phyloP scores from a whole-genome alignment of 2,329 filamentous ascomycete species.

The Aspergillus niger region DNA sequence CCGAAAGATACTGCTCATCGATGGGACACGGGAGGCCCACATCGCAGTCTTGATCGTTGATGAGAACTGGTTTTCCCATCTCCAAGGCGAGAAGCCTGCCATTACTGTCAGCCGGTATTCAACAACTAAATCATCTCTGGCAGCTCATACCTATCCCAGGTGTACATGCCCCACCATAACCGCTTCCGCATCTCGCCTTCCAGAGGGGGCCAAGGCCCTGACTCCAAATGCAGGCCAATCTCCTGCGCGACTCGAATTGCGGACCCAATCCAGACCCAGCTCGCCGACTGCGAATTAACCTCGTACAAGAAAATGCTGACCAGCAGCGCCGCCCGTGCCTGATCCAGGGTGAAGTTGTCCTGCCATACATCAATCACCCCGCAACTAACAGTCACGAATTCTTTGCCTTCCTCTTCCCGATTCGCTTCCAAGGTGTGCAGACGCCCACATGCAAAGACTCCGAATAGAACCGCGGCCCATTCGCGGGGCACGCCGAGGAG shows the following conservation, averaged over 20 bases:
- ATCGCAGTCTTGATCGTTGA: conserved; percentile 87
- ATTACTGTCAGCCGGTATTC: not conserved
- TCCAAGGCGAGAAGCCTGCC: conserved; percentile 72
- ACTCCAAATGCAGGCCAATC: conserved; percentile 76
- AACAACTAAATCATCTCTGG: not conserved
- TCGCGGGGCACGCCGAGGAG: conserved; percentile 64
- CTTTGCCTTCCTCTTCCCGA: conserved; percentile 60
- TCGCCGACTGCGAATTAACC: conserved; percentile 80
- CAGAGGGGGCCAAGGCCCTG: conserved; percentile 69
- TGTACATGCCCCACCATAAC: conserved; percentile 93
- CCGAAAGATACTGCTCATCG: conserved; percentile 68
- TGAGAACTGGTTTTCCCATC: conserved; percentile 75
- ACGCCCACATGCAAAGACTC: conserved; percentile 78
- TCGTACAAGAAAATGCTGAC: conserved; percentile 80
- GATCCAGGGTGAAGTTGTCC: conserved; percentile 73
- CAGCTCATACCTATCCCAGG: conserved; percentile 72
- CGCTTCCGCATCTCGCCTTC: conserved; percentile 84
- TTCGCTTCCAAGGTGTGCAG: conserved; percentile 66
- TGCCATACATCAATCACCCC: conserved; percentile 77
- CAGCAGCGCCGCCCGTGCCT: conserved; percentile 71
- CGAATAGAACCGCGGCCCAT: conserved; percentile 80
- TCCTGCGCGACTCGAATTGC: conserved; percentile 81
- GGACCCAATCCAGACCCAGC: conserved; percentile 81
- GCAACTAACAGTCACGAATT: conserved; percentile 71
- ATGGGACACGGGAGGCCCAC: conserved; percentile 75